phyloP scores from a whole-genome alignment of 495 filamentous ascomycete genomes.

The Hyaloscypha hepaticicola region DNA sequence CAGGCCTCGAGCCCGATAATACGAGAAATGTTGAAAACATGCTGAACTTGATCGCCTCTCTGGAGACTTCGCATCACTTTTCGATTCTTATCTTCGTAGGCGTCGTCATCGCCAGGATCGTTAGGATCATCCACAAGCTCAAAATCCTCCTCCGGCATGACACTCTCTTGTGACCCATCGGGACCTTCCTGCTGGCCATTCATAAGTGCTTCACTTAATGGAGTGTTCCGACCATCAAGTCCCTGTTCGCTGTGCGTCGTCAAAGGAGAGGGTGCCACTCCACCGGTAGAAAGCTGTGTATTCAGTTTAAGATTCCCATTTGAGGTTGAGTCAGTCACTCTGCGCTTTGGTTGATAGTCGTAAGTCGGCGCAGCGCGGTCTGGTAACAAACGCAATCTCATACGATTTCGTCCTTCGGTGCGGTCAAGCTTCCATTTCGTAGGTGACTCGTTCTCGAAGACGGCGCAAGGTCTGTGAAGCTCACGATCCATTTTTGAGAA shows the following conservation, averaged over 20 bases:
- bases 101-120: conserved; percentile 80
- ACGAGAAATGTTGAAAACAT: conserved; percentile 90
- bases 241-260: not conserved
- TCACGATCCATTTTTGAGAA: conserved; percentile 73
- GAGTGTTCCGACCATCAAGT: conserved; percentile 27
- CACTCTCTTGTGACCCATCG: conserved; percentile 38
- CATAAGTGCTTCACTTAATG: conserved; percentile 10
- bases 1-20: conserved; percentile 89
- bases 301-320: conserved; percentile 41
- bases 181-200: conserved; percentile 18
- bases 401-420: conserved; percentile 93
- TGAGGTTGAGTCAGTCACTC: conserved; percentile 36
- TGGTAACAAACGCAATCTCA: conserved; percentile 82
- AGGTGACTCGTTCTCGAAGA: conserved; percentile 64
- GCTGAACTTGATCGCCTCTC: conserved; percentile 87
- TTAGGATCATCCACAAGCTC: conserved; percentile 82
- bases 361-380: conserved; percentile 58
- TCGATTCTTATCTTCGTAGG: conserved; percentile 93
- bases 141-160: conserved; percentile 77
- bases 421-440: conserved; percentile 89
- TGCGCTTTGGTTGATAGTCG: conserved; percentile 85
- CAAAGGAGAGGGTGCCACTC: conserved; percentile 4
- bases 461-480: conserved; percentile 70
- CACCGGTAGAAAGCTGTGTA: conserved; percentile 34
- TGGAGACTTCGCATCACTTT: conserved; percentile 96